phyloP scores from a whole-genome alignment of 2,329 filamentous ascomycete genomes.

The Epichloe gansuensis region DNA sequence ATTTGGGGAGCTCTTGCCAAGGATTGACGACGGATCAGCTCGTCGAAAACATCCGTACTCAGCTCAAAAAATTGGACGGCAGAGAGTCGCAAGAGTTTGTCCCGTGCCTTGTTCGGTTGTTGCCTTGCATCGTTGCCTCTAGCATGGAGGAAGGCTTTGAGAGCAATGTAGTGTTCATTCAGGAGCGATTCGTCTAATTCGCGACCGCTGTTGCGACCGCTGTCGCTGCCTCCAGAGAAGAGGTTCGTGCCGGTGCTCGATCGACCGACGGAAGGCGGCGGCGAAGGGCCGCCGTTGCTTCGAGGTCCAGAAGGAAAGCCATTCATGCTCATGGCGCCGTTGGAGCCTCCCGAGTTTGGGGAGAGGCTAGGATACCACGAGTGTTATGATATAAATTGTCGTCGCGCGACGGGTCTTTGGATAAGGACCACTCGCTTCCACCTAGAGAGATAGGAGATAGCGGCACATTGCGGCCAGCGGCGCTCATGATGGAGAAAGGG shows the following conservation, averaged over 20 bases:
- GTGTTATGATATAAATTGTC: conserved; percentile 38
- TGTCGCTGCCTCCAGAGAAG: conserved; percentile 56
- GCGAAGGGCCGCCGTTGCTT: conserved; percentile 58
- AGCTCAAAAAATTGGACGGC: conserved; percentile 92
- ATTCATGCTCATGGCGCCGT: conserved; percentile 46
- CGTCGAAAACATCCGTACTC: conserved; percentile 95
- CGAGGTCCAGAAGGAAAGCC: conserved; percentile 44
- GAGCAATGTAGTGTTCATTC: conserved; percentile 67
- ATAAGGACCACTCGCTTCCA: conserved; percentile 71
- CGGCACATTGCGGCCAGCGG: conserved; percentile 55
- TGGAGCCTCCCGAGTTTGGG: conserved; percentile 54
- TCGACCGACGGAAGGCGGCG: conserved; percentile 75
- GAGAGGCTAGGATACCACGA: conserved; percentile 52
- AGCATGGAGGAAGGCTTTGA: conserved; percentile 66
- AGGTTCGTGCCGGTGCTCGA: conserved; percentile 70
- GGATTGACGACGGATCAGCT: conserved; percentile 76
- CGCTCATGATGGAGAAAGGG: conserved; percentile 42
- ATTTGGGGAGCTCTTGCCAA: conserved; percentile 41
- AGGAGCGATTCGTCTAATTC: conserved; percentile 55
- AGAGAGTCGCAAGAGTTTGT: conserved; percentile 85
- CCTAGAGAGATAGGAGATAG: conserved; percentile 74
- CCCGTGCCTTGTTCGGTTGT: conserved; percentile 77
- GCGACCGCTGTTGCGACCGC: conserved; percentile 43
- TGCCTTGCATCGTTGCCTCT: conserved; percentile 64
- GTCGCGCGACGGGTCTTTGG: conserved; percentile 50